Evolutionary conservation across 192 early-diverging fungal species (phyloP).

Genomic region (Coemansia nantahalensis): DNA sequence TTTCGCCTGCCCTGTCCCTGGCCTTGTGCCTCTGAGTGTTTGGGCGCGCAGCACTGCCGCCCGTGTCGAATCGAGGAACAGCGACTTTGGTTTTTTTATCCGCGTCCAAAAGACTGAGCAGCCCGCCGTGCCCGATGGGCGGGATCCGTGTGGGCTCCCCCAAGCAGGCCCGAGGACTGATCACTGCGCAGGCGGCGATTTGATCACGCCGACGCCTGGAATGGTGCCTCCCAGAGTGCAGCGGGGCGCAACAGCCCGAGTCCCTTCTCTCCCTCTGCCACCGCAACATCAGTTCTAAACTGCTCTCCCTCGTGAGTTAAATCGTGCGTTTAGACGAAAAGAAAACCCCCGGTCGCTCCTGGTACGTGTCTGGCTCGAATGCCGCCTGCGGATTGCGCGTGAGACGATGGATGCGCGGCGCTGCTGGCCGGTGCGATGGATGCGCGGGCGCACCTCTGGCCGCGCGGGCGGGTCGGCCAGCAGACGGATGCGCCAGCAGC

Average conservation of each 20-base stretch:
- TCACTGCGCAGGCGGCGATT: too few species aligned
- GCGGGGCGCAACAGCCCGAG: too few species aligned
- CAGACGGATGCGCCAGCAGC: too few species aligned
- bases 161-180: too few species aligned
- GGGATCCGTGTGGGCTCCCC: too few species aligned
- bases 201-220: too few species aligned
- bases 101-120: too few species aligned
- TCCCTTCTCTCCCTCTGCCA: conserved; percentile 7
- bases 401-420: conserved; percentile 17
- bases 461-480: too few species aligned
- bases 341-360: conserved; percentile 8
- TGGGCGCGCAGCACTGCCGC: too few species aligned
- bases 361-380: conserved; percentile 24
- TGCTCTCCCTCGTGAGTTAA: conserved; percentile 47
- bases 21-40: too few species aligned
- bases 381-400: background rate
- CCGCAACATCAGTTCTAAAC: conserved; percentile 10
- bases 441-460: conserved; percentile 4
- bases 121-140: too few species aligned
- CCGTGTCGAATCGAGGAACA: background rate
- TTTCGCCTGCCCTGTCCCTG: background rate
- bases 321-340: conserved; percentile 47
- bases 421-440: conserved; percentile 17
- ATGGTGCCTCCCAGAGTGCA: too few species aligned
- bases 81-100: background rate